Percentiles rank a stretch among this genome's conserved stretches.
These are phyloP conservation scores for Trichoderma brevicompactum DNA, from an alignment of 2,329 filamentous ascomycete genomes.

Conservation along the genomic window DNA sequence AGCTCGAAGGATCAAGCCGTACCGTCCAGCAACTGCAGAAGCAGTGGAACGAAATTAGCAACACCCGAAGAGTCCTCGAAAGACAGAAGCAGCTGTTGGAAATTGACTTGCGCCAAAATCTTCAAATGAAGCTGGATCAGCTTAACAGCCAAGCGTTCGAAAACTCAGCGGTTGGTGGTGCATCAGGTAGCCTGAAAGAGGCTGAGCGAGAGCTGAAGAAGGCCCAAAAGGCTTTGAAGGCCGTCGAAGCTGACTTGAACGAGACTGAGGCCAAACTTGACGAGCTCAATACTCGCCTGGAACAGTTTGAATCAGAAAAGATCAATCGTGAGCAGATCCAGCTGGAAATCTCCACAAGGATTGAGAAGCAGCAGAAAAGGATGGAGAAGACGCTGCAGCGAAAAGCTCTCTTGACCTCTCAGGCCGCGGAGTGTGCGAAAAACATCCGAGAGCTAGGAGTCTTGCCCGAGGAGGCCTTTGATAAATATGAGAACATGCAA, in stretches of 20 bases:
- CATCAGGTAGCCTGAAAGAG: slow-evolving; percentile 72
- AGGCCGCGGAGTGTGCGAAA: slow-evolving; percentile 79
- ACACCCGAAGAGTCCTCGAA: slow-evolving; percentile 76
- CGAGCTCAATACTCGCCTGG: slow-evolving; percentile 53
- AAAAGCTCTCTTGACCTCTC: slow-evolving; percentile 76
- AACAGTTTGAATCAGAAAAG: slow-evolving; percentile 59
- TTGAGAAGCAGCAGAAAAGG: slow-evolving; percentile 83
- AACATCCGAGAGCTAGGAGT: slow-evolving; percentile 93
- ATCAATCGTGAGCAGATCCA: slow-evolving; percentile 71
- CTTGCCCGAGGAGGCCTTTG: slow-evolving; percentile 90
- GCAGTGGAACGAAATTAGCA: slow-evolving; percentile 76
- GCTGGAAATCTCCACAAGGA: slow-evolving; percentile 74
- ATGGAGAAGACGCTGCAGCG: slow-evolving; percentile 93
- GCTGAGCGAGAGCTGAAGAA: slow-evolving; percentile 81
- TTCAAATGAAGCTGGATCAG: slow-evolving; percentile 85
- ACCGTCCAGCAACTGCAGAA: slow-evolving; percentile 75
- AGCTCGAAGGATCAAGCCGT: slow-evolving; percentile 71
- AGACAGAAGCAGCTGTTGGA: slow-evolving; percentile 82
- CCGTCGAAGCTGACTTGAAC: slow-evolving; percentile 69
- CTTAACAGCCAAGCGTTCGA: slow-evolving; percentile 78
- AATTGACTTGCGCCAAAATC: slow-evolving; percentile 84
- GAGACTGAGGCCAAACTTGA: slow-evolving; percentile 77
- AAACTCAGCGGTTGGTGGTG: slow-evolving; percentile 60
- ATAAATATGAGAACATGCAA: slow-evolving; percentile 84
- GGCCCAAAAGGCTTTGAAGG: slow-evolving; percentile 68